phyloP scores from a whole-genome alignment of 208 protist species.

The Endotrypanum monterogeii region DNA sequence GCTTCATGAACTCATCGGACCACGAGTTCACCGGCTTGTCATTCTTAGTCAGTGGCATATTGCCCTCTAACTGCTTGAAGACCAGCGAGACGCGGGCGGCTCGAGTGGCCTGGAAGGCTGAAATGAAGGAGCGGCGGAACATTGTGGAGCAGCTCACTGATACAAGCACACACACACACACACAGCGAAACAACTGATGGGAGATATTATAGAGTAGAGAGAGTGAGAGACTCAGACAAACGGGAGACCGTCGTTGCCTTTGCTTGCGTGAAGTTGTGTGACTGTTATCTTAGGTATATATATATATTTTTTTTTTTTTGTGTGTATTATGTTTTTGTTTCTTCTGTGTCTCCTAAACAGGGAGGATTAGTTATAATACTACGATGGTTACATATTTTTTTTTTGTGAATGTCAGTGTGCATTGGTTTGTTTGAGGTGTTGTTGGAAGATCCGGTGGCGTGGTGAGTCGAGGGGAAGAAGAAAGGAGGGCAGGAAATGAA shows the following conservation, averaged over 20 bases:
- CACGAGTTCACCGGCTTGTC: conserved; percentile 85
- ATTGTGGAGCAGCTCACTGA: conserved; percentile 31
- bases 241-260: neutral
- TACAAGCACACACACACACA: neutral
- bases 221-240: neutral
- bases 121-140: conserved; percentile 67
- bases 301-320: no score
- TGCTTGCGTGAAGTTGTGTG: neutral
- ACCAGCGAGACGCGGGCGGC: conserved; percentile 65
- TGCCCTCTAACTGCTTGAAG: conserved; percentile 85
- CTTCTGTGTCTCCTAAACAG: neutral
- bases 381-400: neutral
- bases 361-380: conserved; percentile 7
- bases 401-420: neutral
- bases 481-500: no score
- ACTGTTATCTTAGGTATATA: neutral
- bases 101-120: conserved; percentile 67
- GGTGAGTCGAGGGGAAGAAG: neutral
- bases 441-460: neutral
- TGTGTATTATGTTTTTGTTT: no score
- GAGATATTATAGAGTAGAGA: no score
- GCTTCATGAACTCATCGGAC: conserved; percentile 87
- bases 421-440: neutral
- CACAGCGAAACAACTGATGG: neutral
- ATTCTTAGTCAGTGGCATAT: conserved; percentile 79